These are phyloP conservation scores for Hemisphaericaspora xylanilytica DNA, from an alignment of 1,139 yeast genomes.

Conservation along the genomic window DNA sequence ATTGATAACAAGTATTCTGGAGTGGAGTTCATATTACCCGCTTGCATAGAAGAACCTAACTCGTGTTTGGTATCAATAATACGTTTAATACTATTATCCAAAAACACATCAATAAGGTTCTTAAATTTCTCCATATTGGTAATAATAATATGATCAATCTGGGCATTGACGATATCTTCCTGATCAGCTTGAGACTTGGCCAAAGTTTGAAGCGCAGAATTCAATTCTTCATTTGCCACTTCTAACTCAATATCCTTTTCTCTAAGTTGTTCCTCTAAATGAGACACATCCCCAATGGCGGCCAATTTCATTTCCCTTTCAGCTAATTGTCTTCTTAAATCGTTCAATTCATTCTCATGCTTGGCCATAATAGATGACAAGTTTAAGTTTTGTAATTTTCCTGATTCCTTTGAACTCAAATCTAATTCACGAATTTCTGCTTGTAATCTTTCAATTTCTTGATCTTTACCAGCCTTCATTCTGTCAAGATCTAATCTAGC, in stretches of 20 bases:
- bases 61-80: slow-evolving; percentile 74
- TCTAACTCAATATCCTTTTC: slow-evolving; percentile 81
- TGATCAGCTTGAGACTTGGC: slow-evolving; percentile 55
- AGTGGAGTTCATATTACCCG: slow-evolving; percentile 77
- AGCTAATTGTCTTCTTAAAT: slow-evolving; percentile 37
- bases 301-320: slow-evolving; percentile 25
- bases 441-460: slow-evolving; percentile 64
- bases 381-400: slow-evolving; percentile 66
- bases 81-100: slow-evolving; percentile 66
- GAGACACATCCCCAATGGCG: slow-evolving; percentile 19
- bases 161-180: slow-evolving; percentile 56
- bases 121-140: slow-evolving; percentile 52
- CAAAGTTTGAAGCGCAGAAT: slow-evolving; percentile 62
- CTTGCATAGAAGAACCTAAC: slow-evolving; percentile 75
- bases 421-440: slow-evolving; percentile 65
- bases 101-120: slow-evolving; percentile 67
- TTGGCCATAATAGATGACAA: slow-evolving; percentile 58
- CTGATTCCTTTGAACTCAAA: slow-evolving; percentile 59
- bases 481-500: slow-evolving; percentile 83
- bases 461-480: slow-evolving; percentile 61
- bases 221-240: slow-evolving; percentile 77
- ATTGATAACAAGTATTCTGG: slow-evolving; percentile 71
- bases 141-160: slow-evolving; percentile 53
- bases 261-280: slow-evolving; percentile 47
- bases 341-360: slow-evolving; percentile 57